phyloP scores from a whole-genome alignment of 2,329 filamentous ascomycete genomes.

The Phyllosticta citriasiana region DNA sequence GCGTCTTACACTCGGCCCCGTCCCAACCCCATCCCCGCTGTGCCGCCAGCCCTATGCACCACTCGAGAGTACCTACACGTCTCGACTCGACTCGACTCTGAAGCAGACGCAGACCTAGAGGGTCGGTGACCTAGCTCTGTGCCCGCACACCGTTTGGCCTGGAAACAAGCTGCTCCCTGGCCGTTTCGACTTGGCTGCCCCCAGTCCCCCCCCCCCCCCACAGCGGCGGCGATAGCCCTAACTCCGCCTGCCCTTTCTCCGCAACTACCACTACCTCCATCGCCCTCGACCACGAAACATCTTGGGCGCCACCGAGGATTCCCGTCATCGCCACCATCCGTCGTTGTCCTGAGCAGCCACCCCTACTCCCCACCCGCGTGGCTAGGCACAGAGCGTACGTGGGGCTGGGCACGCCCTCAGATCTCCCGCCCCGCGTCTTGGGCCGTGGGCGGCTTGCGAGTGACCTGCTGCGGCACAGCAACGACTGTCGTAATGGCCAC shows the following conservation, averaged over 20 bases:
- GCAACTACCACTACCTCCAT: neutral
- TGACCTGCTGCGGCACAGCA: neutral
- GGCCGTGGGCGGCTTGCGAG: neutral
- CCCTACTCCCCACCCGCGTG: neutral
- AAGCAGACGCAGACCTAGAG: too few species aligned
- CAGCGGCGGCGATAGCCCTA: neutral
- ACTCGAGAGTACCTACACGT: slow-evolving; percentile 4
- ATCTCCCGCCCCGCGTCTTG: neutral
- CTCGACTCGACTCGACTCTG: neutral
- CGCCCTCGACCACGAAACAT: neutral
- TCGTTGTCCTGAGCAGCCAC: neutral
- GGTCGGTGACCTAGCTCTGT: neutral
- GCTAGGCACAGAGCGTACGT: neutral
- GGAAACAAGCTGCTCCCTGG: neutral
- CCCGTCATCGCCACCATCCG: neutral
- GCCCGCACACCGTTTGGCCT: neutral
- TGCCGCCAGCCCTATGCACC: slow-evolving; percentile 21
- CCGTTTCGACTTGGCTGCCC: neutral
- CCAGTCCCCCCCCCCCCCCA: too few species aligned
- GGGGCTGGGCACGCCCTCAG: neutral
- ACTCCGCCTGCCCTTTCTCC: neutral
- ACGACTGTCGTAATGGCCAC: neutral
- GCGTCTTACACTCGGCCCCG: slow-evolving; percentile 17
- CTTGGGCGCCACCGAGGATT: neutral
- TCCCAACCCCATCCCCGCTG: slow-evolving; percentile 2